A percentile compares a stretch with the other conserved stretches of the same genome.
Evolutionary conservation across 225 moss, liverwort and hornwort genomes (phyloP).

Genomic region (Anthoceros angustus): DNA sequence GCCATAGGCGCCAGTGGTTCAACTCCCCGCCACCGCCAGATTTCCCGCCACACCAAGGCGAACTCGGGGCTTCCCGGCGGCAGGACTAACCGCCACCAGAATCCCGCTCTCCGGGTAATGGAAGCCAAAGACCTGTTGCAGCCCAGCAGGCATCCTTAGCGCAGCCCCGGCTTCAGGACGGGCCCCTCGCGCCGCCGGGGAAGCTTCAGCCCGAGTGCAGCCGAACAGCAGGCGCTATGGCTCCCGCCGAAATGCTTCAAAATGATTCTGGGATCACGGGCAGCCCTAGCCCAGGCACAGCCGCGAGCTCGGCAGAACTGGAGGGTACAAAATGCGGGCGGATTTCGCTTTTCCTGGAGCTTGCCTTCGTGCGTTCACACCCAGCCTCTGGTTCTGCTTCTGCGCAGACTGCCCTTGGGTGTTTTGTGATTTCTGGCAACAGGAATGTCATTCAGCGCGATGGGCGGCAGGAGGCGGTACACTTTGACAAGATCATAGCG

Average conservation of each 20-base stretch:
- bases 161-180: too few species aligned
- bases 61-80: too few species aligned
- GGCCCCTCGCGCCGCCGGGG: not conserved
- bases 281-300: not conserved
- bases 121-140: too few species aligned
- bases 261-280: not conserved
- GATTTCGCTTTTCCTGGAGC: not conserved
- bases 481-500: conserved; percentile 89
- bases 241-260: too few species aligned
- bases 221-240: too few species aligned
- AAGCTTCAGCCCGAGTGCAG: not conserved
- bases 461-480: conserved; percentile 81
- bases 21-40: too few species aligned
- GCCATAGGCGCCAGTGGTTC: too few species aligned
- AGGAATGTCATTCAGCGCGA: conserved; percentile 96
- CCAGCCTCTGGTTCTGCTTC: not conserved
- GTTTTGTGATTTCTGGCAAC: conserved; percentile 6
- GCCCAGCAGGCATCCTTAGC: too few species aligned
- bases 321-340: not conserved
- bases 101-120: too few species aligned
- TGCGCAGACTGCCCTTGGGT: not conserved
- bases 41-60: too few species aligned
- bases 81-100: too few species aligned
- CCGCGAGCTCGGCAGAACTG: not conserved
- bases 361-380: not conserved